Conservation (phyloP, 768 basidiomycete species). For the Neoboletus magnificus region DNA sequence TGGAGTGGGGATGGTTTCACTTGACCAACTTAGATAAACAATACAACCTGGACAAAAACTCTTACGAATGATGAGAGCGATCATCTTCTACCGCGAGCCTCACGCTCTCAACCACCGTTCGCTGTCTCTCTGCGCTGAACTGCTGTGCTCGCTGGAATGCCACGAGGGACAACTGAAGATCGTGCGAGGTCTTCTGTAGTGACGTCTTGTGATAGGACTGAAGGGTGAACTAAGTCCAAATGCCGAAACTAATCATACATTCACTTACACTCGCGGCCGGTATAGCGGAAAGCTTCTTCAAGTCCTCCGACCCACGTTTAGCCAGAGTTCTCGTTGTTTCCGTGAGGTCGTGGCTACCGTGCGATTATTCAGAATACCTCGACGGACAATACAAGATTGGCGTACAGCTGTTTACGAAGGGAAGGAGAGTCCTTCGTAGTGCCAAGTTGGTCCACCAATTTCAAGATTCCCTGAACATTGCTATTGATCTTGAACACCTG, state of each 20-base stretch:
- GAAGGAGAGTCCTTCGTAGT: constrained; percentile 74
- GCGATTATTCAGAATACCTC: constrained; percentile 2
- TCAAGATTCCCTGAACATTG: constrained; percentile 93
- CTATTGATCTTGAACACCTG: constrained; percentile 99
- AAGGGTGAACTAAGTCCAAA: background rate
- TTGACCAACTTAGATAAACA: constrained; percentile 14
- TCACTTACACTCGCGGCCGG: constrained; percentile 56
- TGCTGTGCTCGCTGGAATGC: constrained; percentile 92
- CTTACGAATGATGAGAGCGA: constrained; percentile 33
- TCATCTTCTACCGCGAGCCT: constrained; percentile 83
- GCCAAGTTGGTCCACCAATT: constrained; percentile 95
- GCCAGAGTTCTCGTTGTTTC: constrained; percentile 94
- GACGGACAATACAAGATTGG: constrained; percentile 10
- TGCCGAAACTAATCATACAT: background rate
- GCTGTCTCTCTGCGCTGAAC: constrained; percentile 83
- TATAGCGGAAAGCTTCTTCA: constrained; percentile 81
- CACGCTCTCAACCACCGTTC: constrained; percentile 84
- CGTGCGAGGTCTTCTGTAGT: constrained; percentile 89
- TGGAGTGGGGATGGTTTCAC: constrained; percentile 42
- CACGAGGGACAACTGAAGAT: constrained; percentile 84
- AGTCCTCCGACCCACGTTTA: constrained; percentile 87
- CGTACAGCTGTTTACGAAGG: constrained; percentile 83
- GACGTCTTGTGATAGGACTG: constrained; percentile 80
- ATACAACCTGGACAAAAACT: background rate
- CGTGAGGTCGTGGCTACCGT: constrained; percentile 83